Evolutionary conservation across 2,329 filamentous ascomycete genomes (phyloP).

Genomic region (Drechslerella dactyloides): DNA sequence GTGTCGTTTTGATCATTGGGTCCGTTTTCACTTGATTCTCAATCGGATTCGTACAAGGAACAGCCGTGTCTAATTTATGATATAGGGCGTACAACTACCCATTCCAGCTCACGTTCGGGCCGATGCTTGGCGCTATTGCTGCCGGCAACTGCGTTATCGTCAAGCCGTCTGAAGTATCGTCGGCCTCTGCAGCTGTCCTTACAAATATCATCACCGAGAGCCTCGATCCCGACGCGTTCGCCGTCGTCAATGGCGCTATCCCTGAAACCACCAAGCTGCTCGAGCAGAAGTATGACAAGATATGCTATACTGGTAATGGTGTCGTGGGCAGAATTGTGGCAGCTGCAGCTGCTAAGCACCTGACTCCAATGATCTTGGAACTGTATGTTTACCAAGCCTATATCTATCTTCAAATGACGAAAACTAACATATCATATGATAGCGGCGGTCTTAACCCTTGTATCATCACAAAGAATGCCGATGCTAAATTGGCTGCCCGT

Average conservation of each 20-base stretch:
- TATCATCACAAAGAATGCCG: slow-evolving; percentile 82
- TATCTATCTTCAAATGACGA: background rate
- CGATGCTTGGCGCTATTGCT: slow-evolving; percentile 85
- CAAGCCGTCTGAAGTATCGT: slow-evolving; percentile 86
- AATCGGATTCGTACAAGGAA: background rate
- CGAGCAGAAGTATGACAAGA: slow-evolving; percentile 94
- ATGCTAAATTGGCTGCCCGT: slow-evolving; percentile 79
- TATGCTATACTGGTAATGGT: slow-evolving; percentile 88
- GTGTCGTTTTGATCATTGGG: slow-evolving; percentile 83
- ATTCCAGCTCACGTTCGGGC: slow-evolving; percentile 76
- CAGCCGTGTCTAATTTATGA: background rate
- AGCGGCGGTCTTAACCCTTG: slow-evolving; percentile 85
- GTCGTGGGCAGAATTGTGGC: slow-evolving; percentile 83
- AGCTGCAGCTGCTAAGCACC: slow-evolving; percentile 83
- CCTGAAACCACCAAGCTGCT: slow-evolving; percentile 81
- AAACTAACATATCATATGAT: slow-evolving; percentile 1
- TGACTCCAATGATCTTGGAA: slow-evolving; percentile 88
- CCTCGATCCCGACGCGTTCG: slow-evolving; percentile 78
- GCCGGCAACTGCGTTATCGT: slow-evolving; percentile 88
- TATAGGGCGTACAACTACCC: slow-evolving; percentile 87
- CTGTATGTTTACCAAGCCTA: slow-evolving; percentile 60
- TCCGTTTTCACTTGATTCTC: slow-evolving; percentile 56
- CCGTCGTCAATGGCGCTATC: slow-evolving; percentile 78
- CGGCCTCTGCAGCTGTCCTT: slow-evolving; percentile 76
- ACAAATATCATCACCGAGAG: slow-evolving; percentile 76